Base-by-base conservation (phyloP, 78 protist genomes). In the Dictyostelium firmibasis region DNA sequence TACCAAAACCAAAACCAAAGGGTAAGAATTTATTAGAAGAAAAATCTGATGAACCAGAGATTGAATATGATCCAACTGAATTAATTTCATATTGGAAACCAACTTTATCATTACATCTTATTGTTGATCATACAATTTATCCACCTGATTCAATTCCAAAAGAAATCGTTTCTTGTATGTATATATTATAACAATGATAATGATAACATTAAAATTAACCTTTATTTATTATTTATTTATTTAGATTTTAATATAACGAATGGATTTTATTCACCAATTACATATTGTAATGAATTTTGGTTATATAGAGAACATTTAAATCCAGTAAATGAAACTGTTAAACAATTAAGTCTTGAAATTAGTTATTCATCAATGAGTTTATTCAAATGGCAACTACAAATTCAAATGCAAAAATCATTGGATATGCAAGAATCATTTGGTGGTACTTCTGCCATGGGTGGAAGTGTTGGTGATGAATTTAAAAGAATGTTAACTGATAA, bases 401-500 rank as follows among this genome's bases (percentile, higher is more conserved):
- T 79, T 25, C 98, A 97, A 57, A 94, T 95, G 85, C 83, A 96
- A 74, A 88, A 75, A 41, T 82, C 86, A 72, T 83, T 97, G 43
- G 91, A 83, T 35, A 94, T 81, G 92, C 97, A 96, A 79, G 47
- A 78, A 35, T 29, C 77, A 8, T 70, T 64, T 23, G 94, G 87
- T 25, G 94, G 79, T 50, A 20, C 10, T 5, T 91, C 29, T 1
- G 96, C 77, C 16, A 60, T 64, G 6, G 96, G 47, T 13, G 36
- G 38, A 16, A 33, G 38, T 18, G 38, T 33, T 13, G 78, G 81
- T 44, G 98, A 97, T 20, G 98, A 97, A 23, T 70, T 97, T 35
- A 97, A 96, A 78, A 69, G 97, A 31, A 98, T 98, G 96, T 25
- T 99, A 13, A 23, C 87, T 13, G 98, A 98, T 14, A 97, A 97